phyloP scores from a whole-genome alignment of 805 yeast genomes.

The Nakazawaea populi region DNA sequence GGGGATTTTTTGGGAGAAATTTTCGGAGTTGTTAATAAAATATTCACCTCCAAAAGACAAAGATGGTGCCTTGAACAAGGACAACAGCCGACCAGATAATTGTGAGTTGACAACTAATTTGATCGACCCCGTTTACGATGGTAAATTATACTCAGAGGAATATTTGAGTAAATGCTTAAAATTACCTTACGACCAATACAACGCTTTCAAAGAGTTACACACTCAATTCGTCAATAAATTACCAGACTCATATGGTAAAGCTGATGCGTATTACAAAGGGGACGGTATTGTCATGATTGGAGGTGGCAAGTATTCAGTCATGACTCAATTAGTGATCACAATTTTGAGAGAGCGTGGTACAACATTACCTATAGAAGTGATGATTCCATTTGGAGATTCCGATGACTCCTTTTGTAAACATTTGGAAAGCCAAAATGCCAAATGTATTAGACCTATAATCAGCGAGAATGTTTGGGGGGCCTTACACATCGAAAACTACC shows the following conservation, averaged over 20 bases:
- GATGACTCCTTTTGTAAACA: slow-evolving; percentile 37
- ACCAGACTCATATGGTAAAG: slow-evolving; percentile 20
- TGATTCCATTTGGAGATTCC: slow-evolving; percentile 40
- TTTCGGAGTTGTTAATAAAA: neutral
- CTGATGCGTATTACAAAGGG: slow-evolving; percentile 37
- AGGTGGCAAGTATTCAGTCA: slow-evolving; percentile 65
- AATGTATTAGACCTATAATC: slow-evolving; percentile 48
- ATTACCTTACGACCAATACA: slow-evolving; percentile 5
- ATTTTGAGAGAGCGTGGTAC: slow-evolving; percentile 40
- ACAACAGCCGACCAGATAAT: neutral
- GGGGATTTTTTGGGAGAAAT: neutral
- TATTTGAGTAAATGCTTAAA: slow-evolving; percentile 3
- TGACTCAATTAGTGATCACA: slow-evolving; percentile 48
- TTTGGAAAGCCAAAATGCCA: slow-evolving; percentile 43
- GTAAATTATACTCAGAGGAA: slow-evolving; percentile 4
- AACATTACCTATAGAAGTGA: slow-evolving; percentile 41
- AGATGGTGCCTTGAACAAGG: neutral
- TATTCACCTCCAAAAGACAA: neutral
- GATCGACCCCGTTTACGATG: slow-evolving; percentile 6
- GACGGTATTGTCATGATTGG: slow-evolving; percentile 68
- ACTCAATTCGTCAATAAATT: slow-evolving; percentile 36
- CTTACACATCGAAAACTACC: slow-evolving; percentile 38
- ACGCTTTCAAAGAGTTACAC: slow-evolving; percentile 40
- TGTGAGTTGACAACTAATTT: slow-evolving; percentile 8
- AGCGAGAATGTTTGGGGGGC: slow-evolving; percentile 34